These are phyloP conservation scores for Sordaria brevicollis DNA, from an alignment of 495 filamentous ascomycete genomes.

Conservation along the genomic window DNA sequence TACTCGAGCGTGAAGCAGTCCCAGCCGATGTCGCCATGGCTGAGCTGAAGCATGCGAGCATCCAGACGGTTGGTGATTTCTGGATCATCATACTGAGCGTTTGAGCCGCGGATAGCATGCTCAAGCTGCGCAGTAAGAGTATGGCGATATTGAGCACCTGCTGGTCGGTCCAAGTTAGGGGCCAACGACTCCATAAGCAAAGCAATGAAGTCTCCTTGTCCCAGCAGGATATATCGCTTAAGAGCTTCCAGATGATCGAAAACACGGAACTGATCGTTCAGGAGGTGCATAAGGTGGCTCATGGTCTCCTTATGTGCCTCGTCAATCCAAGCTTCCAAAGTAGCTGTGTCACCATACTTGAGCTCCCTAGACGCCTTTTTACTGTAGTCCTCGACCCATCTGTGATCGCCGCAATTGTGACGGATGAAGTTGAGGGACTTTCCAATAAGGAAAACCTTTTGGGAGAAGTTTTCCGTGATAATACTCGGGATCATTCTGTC, in stretches of 20 bases:
- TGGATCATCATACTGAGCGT: conserved; percentile 90
- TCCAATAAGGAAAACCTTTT: conserved; percentile 92
- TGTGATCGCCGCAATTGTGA: conserved; percentile 83
- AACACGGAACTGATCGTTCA: conserved; percentile 86
- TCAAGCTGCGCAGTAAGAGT: conserved; percentile 94
- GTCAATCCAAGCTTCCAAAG: conserved; percentile 83
- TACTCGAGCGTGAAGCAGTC: conserved; percentile 99
- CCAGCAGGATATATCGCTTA: conserved; percentile 89
- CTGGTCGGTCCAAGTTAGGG: conserved; percentile 87
- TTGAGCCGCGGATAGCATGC: conserved; percentile 93
- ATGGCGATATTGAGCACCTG: conserved; percentile 87
- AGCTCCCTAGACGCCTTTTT: conserved; percentile 88
- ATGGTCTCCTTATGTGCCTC: conserved; percentile 97
- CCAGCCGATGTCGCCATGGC: conserved; percentile 96
- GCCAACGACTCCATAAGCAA: conserved; percentile 94
- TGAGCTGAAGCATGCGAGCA: conserved; percentile 90
- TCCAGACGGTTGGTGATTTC: conserved; percentile 89
- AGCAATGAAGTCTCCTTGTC: conserved; percentile 95
- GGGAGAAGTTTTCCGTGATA: conserved; percentile 81
- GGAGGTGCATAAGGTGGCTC: conserved; percentile 86
- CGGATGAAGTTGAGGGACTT: conserved; percentile 98
- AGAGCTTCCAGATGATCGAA: conserved; percentile 87
- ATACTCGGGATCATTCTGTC: conserved; percentile 84
- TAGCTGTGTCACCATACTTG: conserved; percentile 86
- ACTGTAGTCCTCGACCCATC: conserved; percentile 95